Evolutionary conservation across 2,329 filamentous ascomycete genomes (phyloP), one percentile per base, ranked within the genome.

Genomic region (Cryphonectria carpinicola): DNA sequence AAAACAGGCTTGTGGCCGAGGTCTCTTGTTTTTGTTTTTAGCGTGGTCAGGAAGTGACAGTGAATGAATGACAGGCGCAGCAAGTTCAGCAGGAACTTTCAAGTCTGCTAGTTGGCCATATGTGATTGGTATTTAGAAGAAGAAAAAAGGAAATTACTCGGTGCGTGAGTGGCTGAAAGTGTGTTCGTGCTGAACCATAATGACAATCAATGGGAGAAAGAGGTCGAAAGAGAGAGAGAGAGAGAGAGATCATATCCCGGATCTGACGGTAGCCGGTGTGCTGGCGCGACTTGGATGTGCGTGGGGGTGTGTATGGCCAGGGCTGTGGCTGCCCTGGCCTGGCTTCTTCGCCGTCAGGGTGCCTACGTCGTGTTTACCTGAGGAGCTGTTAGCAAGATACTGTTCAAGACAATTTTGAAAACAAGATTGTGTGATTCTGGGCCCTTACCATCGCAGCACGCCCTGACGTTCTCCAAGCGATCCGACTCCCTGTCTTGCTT

Each of bases 401-500:
- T 39, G 64, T 35, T 49, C 22, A 19, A n/a, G 32, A 32, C 32
- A 19, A 46, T 19, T 13, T 6, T 35, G 14, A 60, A 3, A n/a
- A 17, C 1, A 25, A 4, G n/a, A 8, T 2, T 2, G 14, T 28
- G 54, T 58, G 54, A 14, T 19, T 28, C 7, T 6, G 43, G 22
- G n/a, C 14, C 2, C 91, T 88, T 87, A 95, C 95, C 96, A 87
- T 98, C 96, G 81, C 96, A 99, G 83, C 96, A 99, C 71, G 95
- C 95, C 78, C 96, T 88, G 74, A 99, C 96, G 80, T 99, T 98
- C 85, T 98, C 95, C 76, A 98, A 86, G 73, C 91, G 87, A 78
- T 95, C 93, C 37, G 91, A 85, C 75, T 95, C 92, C 68, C 89
- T 85, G 76, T 95, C 92, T 78, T 94, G 91, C 73, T 88, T 86